Evolutionary conservation across 2,329 filamentous ascomycete species (phyloP).

Genomic region (Gaeumannomyces tritici): DNA sequence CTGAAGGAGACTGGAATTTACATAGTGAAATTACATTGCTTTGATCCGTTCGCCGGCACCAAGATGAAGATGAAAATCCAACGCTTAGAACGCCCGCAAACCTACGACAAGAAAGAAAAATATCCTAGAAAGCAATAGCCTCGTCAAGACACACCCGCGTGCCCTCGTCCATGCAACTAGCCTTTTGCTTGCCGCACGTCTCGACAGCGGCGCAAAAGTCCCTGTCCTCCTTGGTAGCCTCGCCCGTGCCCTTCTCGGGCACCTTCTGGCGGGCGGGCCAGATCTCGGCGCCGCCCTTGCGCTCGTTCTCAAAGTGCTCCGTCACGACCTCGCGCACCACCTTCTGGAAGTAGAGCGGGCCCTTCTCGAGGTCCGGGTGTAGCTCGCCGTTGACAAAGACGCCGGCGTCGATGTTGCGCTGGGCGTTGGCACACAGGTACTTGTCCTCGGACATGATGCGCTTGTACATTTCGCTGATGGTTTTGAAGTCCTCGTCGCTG

Average conservation of each 20-base stretch:
- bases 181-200: neutral
- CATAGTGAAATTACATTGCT: neutral
- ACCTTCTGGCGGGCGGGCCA: constrained; percentile 5
- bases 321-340: constrained; percentile 15
- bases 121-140: neutral
- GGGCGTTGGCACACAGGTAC: constrained; percentile 46
- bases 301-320: constrained; percentile 15
- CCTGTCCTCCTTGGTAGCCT: constrained; percentile 1
- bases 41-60: neutral
- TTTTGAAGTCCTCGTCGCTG: constrained; percentile 46
- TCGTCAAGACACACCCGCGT: constrained; percentile 3
- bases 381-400: constrained; percentile 54
- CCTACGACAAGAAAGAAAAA: neutral
- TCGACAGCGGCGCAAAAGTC: constrained; percentile 1
- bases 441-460: constrained; percentile 58
- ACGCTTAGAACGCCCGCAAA: neutral
- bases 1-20: neutral
- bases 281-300: constrained; percentile 15
- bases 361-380: constrained; percentile 51
- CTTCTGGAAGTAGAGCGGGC: constrained; percentile 37
- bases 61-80: neutral
- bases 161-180: neutral
- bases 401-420: constrained; percentile 51
- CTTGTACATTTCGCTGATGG: constrained; percentile 51
- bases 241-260: neutral